phyloP scores from a whole-genome alignment of 495 filamentous ascomycete genomes.

The Penicillium taxi region DNA sequence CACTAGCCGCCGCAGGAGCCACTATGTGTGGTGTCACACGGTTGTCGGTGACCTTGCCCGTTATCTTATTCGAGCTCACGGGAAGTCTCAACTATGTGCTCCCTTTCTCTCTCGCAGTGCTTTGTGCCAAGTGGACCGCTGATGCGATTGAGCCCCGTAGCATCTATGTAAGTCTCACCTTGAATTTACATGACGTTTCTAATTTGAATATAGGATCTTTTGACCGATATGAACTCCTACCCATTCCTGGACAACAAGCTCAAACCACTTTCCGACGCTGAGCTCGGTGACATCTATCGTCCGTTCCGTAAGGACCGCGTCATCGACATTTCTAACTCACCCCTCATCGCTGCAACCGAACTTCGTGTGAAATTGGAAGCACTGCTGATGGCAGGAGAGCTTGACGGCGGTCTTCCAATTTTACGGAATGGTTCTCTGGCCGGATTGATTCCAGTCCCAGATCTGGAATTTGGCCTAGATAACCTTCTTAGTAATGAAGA shows the following conservation, averaged over 20 bases:
- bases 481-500: constrained; percentile 62
- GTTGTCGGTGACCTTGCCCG: constrained; percentile 85
- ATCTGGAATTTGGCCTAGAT: constrained; percentile 90
- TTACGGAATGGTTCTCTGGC: constrained; percentile 70
- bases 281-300: constrained; percentile 78
- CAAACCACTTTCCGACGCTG: constrained; percentile 76
- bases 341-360: constrained; percentile 63
- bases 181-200: constrained; percentile 10
- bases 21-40: constrained; percentile 98
- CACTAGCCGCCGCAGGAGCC: constrained; percentile 85
- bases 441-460: constrained; percentile 87
- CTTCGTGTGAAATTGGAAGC: constrained; percentile 73
- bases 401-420: constrained; percentile 88
- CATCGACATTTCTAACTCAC: constrained; percentile 80
- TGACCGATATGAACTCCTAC: constrained; percentile 96
- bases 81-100: constrained; percentile 91
- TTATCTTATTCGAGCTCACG: constrained; percentile 93
- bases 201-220: constrained; percentile 54
- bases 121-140: constrained; percentile 96
- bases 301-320: constrained; percentile 62
- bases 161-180: constrained; percentile 62
- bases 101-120: constrained; percentile 84
- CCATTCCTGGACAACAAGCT: constrained; percentile 93
- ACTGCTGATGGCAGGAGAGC: constrained; percentile 76
- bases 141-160: constrained; percentile 90